Evolutionary conservation across 257 asterid genomes (phyloP).

Genomic region (Solanum peruvianum): DNA sequence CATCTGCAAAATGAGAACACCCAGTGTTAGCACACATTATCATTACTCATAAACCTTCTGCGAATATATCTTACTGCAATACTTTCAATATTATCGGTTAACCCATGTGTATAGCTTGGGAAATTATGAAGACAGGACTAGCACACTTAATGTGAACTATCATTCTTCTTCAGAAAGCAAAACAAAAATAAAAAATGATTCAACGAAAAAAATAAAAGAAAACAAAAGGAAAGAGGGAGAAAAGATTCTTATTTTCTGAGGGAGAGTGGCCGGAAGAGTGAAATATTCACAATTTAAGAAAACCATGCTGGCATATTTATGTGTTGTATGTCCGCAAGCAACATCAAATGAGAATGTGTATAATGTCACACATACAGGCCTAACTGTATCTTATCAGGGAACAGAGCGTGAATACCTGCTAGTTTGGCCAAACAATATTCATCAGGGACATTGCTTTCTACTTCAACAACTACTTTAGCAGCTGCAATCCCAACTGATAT

Average conservation of each 20-base stretch:
- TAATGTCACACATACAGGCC: neutral
- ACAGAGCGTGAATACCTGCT: constrained; percentile 29
- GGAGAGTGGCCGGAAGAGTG: neutral
- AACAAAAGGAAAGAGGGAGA: neutral
- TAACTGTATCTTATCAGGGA: neutral
- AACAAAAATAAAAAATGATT: neutral
- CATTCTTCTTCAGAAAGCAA: neutral
- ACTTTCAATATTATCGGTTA: neutral
- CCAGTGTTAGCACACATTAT: neutral
- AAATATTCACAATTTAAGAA: neutral
- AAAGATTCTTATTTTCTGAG: neutral
- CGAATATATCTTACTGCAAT: neutral
- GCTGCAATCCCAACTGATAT: constrained; percentile 89
- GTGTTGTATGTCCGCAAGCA: neutral
- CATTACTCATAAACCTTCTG: neutral
- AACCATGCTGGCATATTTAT: neutral
- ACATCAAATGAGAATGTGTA: neutral
- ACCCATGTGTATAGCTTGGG: neutral
- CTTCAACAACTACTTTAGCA: constrained; percentile 77
- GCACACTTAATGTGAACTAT: neutral
- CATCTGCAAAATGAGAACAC: constrained; percentile 42
- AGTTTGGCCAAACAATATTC: constrained; percentile 32
- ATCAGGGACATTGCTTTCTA: constrained; percentile 58
- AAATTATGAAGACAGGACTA: neutral
- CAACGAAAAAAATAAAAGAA: neutral